Percentiles rank a stretch among this genome's conserved stretches.
Conservation (phyloP, 2,329 filamentous ascomycete genomes). For the Fusarium nelsonii region DNA sequence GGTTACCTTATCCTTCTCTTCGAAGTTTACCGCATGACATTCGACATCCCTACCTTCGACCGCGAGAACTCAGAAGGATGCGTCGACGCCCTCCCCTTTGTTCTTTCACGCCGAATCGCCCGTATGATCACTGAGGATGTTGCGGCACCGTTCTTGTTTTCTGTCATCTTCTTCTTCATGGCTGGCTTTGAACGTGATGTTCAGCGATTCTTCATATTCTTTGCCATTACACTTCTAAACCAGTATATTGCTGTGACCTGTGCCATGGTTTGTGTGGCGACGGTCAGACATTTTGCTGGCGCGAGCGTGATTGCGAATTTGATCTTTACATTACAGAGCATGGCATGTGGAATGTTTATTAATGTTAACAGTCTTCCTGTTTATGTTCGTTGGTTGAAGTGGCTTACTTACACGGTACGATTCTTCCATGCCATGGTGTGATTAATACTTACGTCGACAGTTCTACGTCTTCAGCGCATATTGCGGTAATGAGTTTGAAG, state of each 20-base stretch:
- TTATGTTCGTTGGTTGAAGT: constrained; percentile 84
- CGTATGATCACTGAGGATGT: constrained; percentile 78
- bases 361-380: constrained; percentile 79
- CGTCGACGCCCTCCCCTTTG: constrained; percentile 75
- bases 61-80: constrained; percentile 80
- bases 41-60: constrained; percentile 82
- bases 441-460: constrained; percentile 50
- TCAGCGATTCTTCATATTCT: constrained; percentile 77
- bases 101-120: constrained; percentile 77
- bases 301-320: constrained; percentile 80
- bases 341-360: constrained; percentile 82
- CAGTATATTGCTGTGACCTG: constrained; percentile 82
- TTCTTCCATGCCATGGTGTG: background rate
- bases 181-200: constrained; percentile 75
- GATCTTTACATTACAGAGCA: constrained; percentile 77
- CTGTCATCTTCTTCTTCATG: constrained; percentile 82
- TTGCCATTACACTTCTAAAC: constrained; percentile 74
- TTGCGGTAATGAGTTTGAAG: constrained; percentile 78
- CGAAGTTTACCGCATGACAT: constrained; percentile 79
- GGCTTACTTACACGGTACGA: constrained; percentile 69
- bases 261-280: constrained; percentile 74
- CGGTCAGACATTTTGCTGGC: constrained; percentile 75
- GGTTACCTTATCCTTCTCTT: constrained; percentile 82
- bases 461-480: constrained; percentile 80
- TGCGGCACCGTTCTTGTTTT: constrained; percentile 78